Evolutionary conservation across 2,329 filamentous ascomycete genomes (phyloP), one percentile per base, ranked within the genome.

Genomic region (Diaporthe sp.): DNA sequence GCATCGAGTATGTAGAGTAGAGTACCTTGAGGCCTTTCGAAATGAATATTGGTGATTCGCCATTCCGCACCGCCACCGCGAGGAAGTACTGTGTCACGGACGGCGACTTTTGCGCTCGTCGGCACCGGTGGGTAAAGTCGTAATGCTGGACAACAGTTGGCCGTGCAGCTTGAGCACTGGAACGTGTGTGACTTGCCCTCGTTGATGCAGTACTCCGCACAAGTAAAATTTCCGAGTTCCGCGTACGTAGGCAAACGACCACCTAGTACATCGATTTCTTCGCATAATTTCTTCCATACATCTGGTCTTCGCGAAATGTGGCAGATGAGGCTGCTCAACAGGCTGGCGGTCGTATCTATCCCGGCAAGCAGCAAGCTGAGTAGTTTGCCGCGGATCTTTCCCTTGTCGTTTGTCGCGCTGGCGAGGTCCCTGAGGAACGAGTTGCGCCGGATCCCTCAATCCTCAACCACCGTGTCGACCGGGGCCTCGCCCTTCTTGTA

Each of bases 111-210:
- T 37, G 76, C 78, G 76, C 83, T 85, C 9, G 79, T 61, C 2
- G 83, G 82, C 0, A 84, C 79, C 1, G 79, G 75, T 1, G 83
- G 81, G 71, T 82, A 82, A 6, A 85, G 76, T 4, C 83, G 81
- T 3, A 84, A 78, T 63, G 70, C 71, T 77, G 32, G 4, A 37
- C 19, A 0, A 37, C n/a, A 17, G 25, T 63, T 9, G 47, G 25
- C 27, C 9, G 9, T 32, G 25, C 15, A 63, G 4, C 13, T n/a
- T 13, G 19, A 13, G 4, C 9, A 9, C 15, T 1, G 4, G 17
- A 47, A 8, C 30, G 0, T 1, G 13, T n/a, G 4, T 25, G 17
- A n/a, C 70, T 73, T 50, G n/a, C 71, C 22, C 19, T 68, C 71
- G 30, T 69, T 73, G 5, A 73, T 47, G n/a, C 50, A 56, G 53